Evolutionary conservation across 108 stramenopile genomes (phyloP), one percentile per base, ranked within the genome.

Genomic region (Fistulifera pelliculosa): DNA sequence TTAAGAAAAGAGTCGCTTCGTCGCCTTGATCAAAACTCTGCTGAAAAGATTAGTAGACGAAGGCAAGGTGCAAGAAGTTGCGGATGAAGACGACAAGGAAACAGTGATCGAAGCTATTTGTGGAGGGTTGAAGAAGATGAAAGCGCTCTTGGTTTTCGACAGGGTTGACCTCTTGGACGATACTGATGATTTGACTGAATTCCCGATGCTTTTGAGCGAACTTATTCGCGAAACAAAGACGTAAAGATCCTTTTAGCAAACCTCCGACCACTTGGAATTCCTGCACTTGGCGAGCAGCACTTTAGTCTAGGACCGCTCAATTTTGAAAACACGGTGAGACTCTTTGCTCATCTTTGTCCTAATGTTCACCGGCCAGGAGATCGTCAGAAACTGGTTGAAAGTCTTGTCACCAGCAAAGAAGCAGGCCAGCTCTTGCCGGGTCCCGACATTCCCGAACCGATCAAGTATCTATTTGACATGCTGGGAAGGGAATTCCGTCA

Each of bases 131-230:
- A 76, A 76, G 66, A 64, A 58, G 40, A 73, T 62, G n/a, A 71
- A 78, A 41, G 70, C 69, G 5, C 48, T 92, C 43, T 62, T 92
- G 25, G 75, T 92, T 10, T 76, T 92, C 31, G 86, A 92, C 42
- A 61, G 76, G 17, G 62, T 65, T 0, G 81, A 92, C 28, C 61
- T 66, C 1, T 49, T 78, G 22, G 76, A 81, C 15, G 52, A 70
- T 7, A 58, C 62, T 1, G 80, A 83, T 31, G 77, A 78, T 43
- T 31, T 50, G 3, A 57, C 68, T 23, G 81, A 83, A 38, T 69
- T 87, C 47, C 74, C 68, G n/a, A 61, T 81, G 49, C 79, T 87
- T 53, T 59, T 92, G 27, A 63, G 64, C 47, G 60, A 77, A 14
- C 52, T 86, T 16, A 60, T 92, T 31, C 79, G 79, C 41, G 73